Evolutionary conservation across 768 basidiomycete genomes (phyloP), one percentile per base, ranked within the genome.

Genomic region (Kwoniella europaea): DNA sequence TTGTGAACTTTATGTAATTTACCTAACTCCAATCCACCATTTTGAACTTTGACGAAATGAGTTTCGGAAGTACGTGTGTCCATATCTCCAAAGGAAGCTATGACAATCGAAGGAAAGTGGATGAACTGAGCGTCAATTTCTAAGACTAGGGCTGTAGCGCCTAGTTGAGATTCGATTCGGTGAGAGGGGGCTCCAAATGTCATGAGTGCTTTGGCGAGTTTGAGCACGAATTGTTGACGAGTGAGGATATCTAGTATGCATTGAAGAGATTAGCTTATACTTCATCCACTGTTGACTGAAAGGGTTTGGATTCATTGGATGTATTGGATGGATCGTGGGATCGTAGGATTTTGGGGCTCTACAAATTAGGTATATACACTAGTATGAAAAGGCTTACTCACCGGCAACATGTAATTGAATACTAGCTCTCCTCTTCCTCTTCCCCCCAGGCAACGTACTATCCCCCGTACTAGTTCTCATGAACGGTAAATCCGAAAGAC

Each of bases 131-230:
- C 79, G 62, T 82, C 76, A 61, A 82, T 76, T 64, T 79, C 78
- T 10, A 82, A 71, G 1, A 79, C 74, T 12, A 79, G 73, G 1
- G 81, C 74, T 0, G 81, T 81, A 4, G 81, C 78, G 13, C 74
- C 69, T 2, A 82, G 71, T 71, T 80, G 80, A 1, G 78, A 79
- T 67, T 81, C 81, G 50, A 82, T 78, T 24, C 78, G 74, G 64
- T 82, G 81, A 16, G 75, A 77, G 0, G 56, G 62, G 44, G 59
- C 55, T 12, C 73, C 76, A 50, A 53, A 84, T 83, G 89, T 90
- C 92, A 98, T 94, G 46, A 97, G 86, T 18, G 92, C 90, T 71
- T 90, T 88, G 16, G 93, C 92, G 35, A 97, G 88, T 79, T 89
- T 92, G 78, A 94, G 87, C 24, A 97, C 84, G 84, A 96, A 98